These are phyloP conservation scores for Suhomyces sp. DNA, from an alignment of 805 yeast species.

Conservation along the genomic window DNA sequence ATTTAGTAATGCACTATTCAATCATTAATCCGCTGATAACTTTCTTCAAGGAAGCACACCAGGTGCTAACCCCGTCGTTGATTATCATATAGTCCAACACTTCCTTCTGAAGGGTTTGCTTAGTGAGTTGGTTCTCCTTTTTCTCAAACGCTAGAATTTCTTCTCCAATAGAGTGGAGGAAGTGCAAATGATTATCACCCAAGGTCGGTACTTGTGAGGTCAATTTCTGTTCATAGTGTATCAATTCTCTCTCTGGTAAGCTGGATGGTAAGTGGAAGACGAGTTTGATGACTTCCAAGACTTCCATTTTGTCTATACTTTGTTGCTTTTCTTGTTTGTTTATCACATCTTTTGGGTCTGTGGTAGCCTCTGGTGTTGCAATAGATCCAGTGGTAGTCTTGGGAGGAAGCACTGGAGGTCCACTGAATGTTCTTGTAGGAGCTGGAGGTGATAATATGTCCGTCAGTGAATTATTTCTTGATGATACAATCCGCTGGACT, in stretches of 20 bases:
- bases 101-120: conserved; percentile 27
- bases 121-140: neutral
- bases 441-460: too few species aligned
- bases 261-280: conserved; percentile 25
- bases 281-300: conserved; percentile 4
- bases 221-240: conserved; percentile 45
- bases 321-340: too few species aligned
- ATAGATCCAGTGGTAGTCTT: too few species aligned
- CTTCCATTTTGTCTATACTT: too few species aligned
- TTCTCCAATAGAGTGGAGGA: conserved; percentile 14
- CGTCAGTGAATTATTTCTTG: too few species aligned
- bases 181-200: conserved; percentile 6
- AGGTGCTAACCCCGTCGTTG: conserved; percentile 55
- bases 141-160: neutral
- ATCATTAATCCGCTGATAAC: too few species aligned
- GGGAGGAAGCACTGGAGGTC: too few species aligned
- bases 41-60: conserved; percentile 71
- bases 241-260: conserved; percentile 43
- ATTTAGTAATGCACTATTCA: too few species aligned
- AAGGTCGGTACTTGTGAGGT: conserved; percentile 2
- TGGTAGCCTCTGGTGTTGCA: too few species aligned
- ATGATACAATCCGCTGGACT: too few species aligned
- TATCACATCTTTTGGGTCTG: too few species aligned
- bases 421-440: too few species aligned
- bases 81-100: conserved; percentile 54